These are phyloP conservation scores for Narthecium ossifragum DNA, from an alignment of 106 monocot genomes.

Conservation along the genomic window DNA sequence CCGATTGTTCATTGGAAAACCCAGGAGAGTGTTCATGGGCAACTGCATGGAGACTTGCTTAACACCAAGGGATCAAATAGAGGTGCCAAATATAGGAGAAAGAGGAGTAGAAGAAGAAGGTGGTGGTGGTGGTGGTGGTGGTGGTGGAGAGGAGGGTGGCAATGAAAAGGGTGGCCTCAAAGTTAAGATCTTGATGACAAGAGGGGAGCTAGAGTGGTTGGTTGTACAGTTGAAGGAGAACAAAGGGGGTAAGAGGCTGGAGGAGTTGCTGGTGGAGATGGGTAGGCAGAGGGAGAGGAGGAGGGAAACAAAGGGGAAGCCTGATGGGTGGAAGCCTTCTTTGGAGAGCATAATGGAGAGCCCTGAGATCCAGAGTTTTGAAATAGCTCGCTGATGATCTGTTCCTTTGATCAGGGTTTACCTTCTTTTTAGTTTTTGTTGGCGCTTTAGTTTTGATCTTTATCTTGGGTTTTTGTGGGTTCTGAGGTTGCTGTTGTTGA, in stretches of 20 bases:
- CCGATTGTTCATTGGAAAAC: too few species aligned
- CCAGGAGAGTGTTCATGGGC: conserved; percentile 13
- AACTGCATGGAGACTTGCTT: conserved; percentile 20
- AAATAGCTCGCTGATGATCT: not conserved
- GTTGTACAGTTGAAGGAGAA: conserved; percentile 12
- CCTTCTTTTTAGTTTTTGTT: too few species aligned
- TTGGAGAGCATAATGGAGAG: conserved; percentile 21
- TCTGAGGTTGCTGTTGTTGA: too few species aligned
- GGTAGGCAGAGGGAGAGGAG: not conserved
- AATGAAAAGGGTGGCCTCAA: not conserved
- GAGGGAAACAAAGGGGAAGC: too few species aligned
- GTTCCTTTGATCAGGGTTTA: not conserved
- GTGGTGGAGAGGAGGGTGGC: not conserved
- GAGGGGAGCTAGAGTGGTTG: conserved; percentile 21
- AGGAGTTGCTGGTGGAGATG: conserved; percentile 26
- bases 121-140: not conserved
- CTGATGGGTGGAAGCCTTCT: conserved; percentile 8
- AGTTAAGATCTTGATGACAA: conserved; percentile 26
- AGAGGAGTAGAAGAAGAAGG: not conserved
- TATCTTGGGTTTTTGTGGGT: too few species aligned
- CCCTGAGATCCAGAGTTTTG: conserved; percentile 4
- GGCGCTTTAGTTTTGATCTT: too few species aligned
- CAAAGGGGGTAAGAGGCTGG: conserved; percentile 14
- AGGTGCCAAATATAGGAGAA: not conserved
- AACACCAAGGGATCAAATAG: not conserved